A percentile compares a stretch with the other conserved stretches of the same genome.
Evolutionary conservation across 805 yeast species (phyloP).

Genomic region (Candida railenensis): DNA sequence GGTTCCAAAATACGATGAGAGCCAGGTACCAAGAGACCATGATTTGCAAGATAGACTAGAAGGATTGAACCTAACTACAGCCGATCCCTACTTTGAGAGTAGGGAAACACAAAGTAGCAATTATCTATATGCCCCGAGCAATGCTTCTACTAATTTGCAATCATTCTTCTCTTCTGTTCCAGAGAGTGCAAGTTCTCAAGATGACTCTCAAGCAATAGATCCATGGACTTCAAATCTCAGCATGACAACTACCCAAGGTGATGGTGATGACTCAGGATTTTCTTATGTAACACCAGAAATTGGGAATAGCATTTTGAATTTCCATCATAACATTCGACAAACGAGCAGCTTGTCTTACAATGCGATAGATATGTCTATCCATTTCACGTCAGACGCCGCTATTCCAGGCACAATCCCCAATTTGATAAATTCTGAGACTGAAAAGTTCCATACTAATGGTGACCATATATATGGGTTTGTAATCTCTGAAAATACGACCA

Average conservation of each 20-base stretch:
- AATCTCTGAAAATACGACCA: conserved; percentile 35
- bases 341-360: neutral
- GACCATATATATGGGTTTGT: conserved; percentile 55
- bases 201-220: neutral
- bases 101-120: neutral
- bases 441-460: conserved; percentile 2
- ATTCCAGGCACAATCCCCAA: neutral
- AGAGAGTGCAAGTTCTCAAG: neutral
- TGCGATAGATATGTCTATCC: neutral
- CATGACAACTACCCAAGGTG: neutral
- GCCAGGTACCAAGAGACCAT: neutral
- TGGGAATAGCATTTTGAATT: neutral
- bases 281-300: neutral
- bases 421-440: neutral
- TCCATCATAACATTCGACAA: neutral
- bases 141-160: neutral
- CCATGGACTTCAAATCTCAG: neutral
- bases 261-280: neutral
- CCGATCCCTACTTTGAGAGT: neutral
- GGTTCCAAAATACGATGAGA: neutral
- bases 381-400: neutral
- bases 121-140: neutral
- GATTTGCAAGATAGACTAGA: neutral
- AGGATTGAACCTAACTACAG: neutral
- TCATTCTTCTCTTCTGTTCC: conserved; percentile 1